phyloP scores from a whole-genome alignment of 352 stramenopile species.

The Phytopythium montanum region DNA sequence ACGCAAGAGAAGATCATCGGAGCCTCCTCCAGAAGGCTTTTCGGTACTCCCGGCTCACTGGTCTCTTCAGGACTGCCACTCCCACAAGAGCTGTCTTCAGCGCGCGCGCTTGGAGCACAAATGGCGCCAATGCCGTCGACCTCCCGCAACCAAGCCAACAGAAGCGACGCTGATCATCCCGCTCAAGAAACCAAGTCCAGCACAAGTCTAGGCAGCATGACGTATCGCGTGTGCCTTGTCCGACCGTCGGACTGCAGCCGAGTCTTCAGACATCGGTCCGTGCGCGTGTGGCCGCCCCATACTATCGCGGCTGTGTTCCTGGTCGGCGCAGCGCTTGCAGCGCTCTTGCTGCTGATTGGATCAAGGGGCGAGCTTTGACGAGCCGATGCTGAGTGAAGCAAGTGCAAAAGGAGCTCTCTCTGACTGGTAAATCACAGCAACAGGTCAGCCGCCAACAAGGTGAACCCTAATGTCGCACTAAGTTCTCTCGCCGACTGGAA shows the following conservation, averaged over 20 bases:
- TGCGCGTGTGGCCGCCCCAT: not conserved
- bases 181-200: not conserved
- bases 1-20: not conserved
- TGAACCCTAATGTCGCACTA: too few relatives aligned
- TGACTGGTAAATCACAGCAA: too few relatives aligned
- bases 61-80: not conserved
- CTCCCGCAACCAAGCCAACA: not conserved
- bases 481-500: too few relatives aligned
- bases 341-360: not conserved
- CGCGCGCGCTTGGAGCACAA: too few relatives aligned
- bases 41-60: not conserved
- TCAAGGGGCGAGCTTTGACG: too few relatives aligned
- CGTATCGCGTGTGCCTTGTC: not conserved
- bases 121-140: not conserved
- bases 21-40: not conserved
- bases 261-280: too few relatives aligned
- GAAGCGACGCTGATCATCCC: not conserved
- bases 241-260: too few relatives aligned
- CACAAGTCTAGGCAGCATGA: not conserved
- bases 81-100: not conserved
- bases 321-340: not conserved
- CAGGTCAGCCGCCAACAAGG: too few relatives aligned
- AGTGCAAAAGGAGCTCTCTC: too few relatives aligned
- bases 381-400: too few relatives aligned
- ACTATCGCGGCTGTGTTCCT: not conserved